Evolutionary conservation across 345 rosid genomes (phyloP).

Genomic region (Excoecaria cochinchinensis): DNA sequence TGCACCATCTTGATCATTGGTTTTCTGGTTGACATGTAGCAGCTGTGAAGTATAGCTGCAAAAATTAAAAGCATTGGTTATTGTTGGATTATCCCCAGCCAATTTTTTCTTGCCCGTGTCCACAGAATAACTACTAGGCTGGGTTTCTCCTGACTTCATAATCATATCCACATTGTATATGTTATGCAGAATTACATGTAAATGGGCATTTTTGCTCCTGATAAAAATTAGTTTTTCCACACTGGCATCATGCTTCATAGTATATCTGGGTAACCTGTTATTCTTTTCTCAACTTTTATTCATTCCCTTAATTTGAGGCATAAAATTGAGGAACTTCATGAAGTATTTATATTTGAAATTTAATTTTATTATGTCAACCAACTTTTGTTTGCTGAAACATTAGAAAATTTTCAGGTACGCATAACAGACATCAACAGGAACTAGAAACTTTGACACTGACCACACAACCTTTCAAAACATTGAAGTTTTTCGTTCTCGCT

Average conservation of each 20-base stretch:
- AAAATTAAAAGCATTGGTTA: neutral
- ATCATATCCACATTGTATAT: neutral
- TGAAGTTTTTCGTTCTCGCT: slow-evolving; percentile 65
- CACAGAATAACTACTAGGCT: neutral
- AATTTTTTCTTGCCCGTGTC: neutral
- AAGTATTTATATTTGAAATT: neutral
- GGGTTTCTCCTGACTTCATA: neutral
- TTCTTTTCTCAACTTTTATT: neutral
- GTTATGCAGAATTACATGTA: neutral
- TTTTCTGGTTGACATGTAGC: neutral
- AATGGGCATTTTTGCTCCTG: neutral
- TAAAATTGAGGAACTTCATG: neutral
- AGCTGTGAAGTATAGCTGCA: neutral
- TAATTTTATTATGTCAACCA: neutral
- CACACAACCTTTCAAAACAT: slow-evolving; percentile 68
- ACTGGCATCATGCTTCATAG: neutral
- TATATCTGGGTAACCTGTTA: neutral
- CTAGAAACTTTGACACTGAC: slow-evolving; percentile 67
- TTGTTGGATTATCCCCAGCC: neutral
- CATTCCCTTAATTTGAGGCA: neutral
- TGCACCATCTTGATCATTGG: neutral
- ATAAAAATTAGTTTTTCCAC: neutral
- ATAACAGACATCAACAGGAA: slow-evolving; percentile 61
- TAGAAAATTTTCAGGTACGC: slow-evolving; percentile 45
- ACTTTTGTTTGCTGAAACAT: neutral